Base-by-base conservation (phyloP, 2,329 filamentous ascomycete genomes). In the Emydomyces testavorans region DNA sequence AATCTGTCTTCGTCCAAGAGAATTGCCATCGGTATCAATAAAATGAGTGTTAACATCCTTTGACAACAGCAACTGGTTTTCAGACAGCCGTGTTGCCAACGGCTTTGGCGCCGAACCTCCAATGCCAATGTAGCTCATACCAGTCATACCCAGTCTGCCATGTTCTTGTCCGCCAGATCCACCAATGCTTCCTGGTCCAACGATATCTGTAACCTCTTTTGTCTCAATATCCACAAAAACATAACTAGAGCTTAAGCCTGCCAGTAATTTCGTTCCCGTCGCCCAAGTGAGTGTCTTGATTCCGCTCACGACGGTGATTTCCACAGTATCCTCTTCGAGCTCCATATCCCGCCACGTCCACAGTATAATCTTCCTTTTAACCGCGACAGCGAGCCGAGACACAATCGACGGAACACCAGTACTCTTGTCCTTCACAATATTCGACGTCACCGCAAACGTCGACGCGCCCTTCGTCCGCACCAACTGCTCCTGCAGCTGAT, bases 291-390 rank as follows among this genome's bases (percentile, higher is more conserved):
- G 72, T 11, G 83, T 89, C 60, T 92, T 86, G 53, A 95, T 85
- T 18, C 84, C 80, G 59, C 90, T 90, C 28, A 86, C 73, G 37
- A 96, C 73, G 1, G 80, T 78, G 31, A 95, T 78, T 67, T 96
- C 92, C 23, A 72, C 71, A 0, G 82, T 79, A 28, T 92, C 80
- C 2, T 77, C 73, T 24, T 55, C 56, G 35, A 95, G 74, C 69
- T 96, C 92, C 71, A 88, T 92, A 63, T 94, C 89, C 58, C 92
- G 84, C 92, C 93, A 98, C 59, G 82, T 85, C 89, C 92, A 98
- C 48, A 95, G 68, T 52, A 96, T 65, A 45, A 98, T 73, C 58
- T 85, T 85, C 60, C 92, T 76, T 73, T 96, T 96, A 28, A 95
- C 86, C 3, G 88, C 88, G 8, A 98, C 90, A 5, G 88, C 92